phyloP scores from a whole-genome alignment of 176 grass and related monocot species.

The Aegilops longissima region DNA sequence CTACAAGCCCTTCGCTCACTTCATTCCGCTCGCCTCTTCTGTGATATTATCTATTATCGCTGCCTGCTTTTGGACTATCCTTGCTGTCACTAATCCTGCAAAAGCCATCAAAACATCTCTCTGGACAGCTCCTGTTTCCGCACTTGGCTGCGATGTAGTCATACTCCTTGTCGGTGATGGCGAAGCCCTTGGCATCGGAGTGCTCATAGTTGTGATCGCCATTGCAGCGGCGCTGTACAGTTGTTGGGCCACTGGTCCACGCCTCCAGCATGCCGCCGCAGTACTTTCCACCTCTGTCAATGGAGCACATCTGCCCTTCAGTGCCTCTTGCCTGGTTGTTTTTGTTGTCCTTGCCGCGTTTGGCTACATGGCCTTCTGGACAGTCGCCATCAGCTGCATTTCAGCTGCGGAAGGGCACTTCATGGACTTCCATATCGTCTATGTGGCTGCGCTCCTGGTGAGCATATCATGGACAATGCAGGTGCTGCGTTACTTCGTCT shows the following conservation, averaged over 20 bases:
- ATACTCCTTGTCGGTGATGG: conserved; percentile 59
- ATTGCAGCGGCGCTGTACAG: conserved; percentile 58
- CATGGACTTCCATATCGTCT: conserved; percentile 48
- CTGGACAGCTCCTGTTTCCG: conserved; percentile 64
- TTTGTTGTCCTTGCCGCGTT: conserved; percentile 54
- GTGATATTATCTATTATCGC: conserved; percentile 51
- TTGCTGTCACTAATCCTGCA: conserved; percentile 42
- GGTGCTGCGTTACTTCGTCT: conserved; percentile 54
- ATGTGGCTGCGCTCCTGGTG: conserved; percentile 62
- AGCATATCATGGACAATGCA: conserved; percentile 95
- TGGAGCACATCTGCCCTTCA: conserved; percentile 42
- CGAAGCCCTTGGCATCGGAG: conserved; percentile 57
- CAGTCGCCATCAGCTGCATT: conserved; percentile 68
- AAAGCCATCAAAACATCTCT: conserved; percentile 76
- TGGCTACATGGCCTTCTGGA: conserved; percentile 80
- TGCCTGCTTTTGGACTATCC: conserved; percentile 53
- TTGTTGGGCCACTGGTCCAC: conserved; percentile 69
- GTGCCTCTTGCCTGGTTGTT: conserved; percentile 37
- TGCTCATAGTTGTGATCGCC: conserved; percentile 50
- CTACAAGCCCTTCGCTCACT: conserved; percentile 66
- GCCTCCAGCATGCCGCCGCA: conserved; percentile 61
- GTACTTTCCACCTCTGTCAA: conserved; percentile 54
- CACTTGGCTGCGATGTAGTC: conserved; percentile 54
- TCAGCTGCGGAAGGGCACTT: conserved; percentile 51
- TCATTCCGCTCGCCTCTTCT: conserved; percentile 45